These are phyloP conservation scores for Apiotrichum veenhuisii DNA, from an alignment of 1,284 basidiomycete genomes.

Conservation along the genomic window DNA sequence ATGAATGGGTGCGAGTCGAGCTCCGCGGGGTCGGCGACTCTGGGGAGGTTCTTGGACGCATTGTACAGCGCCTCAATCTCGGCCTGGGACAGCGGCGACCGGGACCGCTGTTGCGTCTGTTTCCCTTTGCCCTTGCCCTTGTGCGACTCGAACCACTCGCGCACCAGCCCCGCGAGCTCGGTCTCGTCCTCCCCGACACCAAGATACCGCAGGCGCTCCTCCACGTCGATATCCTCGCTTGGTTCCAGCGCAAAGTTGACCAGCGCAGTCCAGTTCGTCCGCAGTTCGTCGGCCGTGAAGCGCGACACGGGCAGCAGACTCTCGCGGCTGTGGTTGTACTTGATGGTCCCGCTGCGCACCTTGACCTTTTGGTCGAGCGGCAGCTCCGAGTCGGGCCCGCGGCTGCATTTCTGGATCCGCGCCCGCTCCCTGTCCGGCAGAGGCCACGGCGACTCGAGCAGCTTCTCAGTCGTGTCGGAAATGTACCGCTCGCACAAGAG, in stretches of 20 bases:
- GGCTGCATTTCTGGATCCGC: slow-evolving; percentile 22
- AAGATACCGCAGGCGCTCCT: slow-evolving; percentile 25
- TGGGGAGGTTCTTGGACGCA: slow-evolving; percentile 8
- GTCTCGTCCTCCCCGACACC: slow-evolving; percentile 24
- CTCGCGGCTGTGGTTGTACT: slow-evolving; percentile 18
- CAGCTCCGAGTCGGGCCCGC: slow-evolving; percentile 6
- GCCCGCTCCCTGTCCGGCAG: slow-evolving; percentile 51
- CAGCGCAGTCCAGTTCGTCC: slow-evolving; percentile 47
- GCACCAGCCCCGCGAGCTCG: slow-evolving; percentile 11
- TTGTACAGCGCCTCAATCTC: slow-evolving; percentile 23
- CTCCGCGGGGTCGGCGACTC: slow-evolving; percentile 34
- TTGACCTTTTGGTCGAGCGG: slow-evolving; percentile 1
- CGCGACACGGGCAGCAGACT: slow-evolving; percentile 77
- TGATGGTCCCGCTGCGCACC: not conserved
- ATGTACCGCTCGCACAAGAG: slow-evolving; percentile 74
- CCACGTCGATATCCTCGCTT: slow-evolving; percentile 15
- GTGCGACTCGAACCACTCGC: slow-evolving; percentile 4
- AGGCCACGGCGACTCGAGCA: slow-evolving; percentile 44
- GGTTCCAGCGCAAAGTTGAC: slow-evolving; percentile 32
- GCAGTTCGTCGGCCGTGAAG: slow-evolving; percentile 64
- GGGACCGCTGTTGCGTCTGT: not conserved
- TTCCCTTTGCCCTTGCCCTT: not conserved
- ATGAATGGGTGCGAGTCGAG: slow-evolving; percentile 38
- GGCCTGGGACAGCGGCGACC: not conserved
- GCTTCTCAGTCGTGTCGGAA: slow-evolving; percentile 59